Evolutionary conservation across 2,329 filamentous ascomycete genomes (phyloP).

Genomic region (Microascus cirrosus): DNA sequence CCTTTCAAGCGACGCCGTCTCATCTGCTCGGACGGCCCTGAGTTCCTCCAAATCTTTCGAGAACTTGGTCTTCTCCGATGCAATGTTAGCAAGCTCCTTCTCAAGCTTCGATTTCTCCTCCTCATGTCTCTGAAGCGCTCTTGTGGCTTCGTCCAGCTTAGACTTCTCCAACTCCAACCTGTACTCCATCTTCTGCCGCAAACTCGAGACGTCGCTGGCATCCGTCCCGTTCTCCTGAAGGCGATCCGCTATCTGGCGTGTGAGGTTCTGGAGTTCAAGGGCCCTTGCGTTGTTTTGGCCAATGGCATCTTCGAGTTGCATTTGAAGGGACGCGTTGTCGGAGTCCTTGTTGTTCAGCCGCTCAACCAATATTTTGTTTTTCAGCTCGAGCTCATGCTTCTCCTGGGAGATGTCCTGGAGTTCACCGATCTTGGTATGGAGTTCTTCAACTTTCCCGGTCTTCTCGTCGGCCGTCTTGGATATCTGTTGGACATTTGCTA

Average conservation of each 20-base stretch:
- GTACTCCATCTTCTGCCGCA: not conserved
- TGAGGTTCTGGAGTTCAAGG: conserved; percentile 9
- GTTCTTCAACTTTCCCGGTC: conserved; percentile 9
- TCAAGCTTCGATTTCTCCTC: not conserved
- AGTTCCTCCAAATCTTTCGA: conserved; percentile 1
- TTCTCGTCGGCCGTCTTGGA: conserved; percentile 5
- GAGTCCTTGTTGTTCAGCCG: conserved; percentile 6
- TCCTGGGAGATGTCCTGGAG: conserved; percentile 5
- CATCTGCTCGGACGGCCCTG: not conserved
- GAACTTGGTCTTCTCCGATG: not conserved
- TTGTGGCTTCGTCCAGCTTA: not conserved
- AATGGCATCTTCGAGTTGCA: not conserved
- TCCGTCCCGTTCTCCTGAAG: conserved; percentile 9
- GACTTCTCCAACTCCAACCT: not conserved
- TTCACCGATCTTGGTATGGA: conserved; percentile 10
- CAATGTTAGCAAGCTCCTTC: not conserved
- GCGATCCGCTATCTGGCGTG: conserved; percentile 10
- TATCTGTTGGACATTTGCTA: conserved; percentile 2
- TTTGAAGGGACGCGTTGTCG: conserved; percentile 4
- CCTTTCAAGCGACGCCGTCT: conserved; percentile 1
- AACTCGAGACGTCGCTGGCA: not conserved
- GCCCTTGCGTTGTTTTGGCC: conserved; percentile 6
- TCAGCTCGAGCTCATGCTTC: conserved; percentile 10
- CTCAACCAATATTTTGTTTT: conserved; percentile 11
- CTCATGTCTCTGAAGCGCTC: not conserved